Base-by-base conservation (phyloP, 2,329 filamentous ascomycete genomes). In the Trichophaea hybrida region DNA sequence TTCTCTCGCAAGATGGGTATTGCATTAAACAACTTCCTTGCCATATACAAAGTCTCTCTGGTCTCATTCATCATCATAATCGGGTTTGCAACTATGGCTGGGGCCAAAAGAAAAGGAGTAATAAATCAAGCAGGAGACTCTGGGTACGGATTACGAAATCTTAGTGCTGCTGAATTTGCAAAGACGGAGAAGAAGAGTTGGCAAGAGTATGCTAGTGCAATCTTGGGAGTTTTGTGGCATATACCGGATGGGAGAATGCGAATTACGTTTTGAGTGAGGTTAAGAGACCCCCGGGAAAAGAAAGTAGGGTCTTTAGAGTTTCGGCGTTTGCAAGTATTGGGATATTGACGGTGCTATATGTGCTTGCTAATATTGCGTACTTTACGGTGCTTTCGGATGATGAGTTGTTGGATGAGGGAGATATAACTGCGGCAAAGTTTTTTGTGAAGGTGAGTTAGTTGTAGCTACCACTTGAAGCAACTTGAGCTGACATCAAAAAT, bases 221-320 rank as follows among this genome's bases (percentile, higher is more conserved):
- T 71, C 52, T 65, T 70, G 51, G 68, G 71, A 40, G 69, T 74
- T 7, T 65, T 73, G 13, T 74, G 72, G 63, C 70, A 10, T 74
- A 71, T 53, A 69, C 70, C 57, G 72, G 72, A 6, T 74, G 72
- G 72, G 72, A 74, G 60, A 73, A 73, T 57, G 71, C 72, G 24
- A 73, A 73, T 38, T 74, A 73, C 62, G 71, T 74, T 35, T 59
- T 72, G 34, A 70, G 69, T 0, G 71, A 73, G 59, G 70, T 72
- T 7, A 63, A 54, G 35, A 59, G 62, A 7, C 62, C 62, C 17
- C 58, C 43, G 8, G 46, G 67, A 13, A 59, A 71, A 61, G 64
- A 69, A 48, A 67, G 69, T 3, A 69, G 63, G 44, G 69, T 70
- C 35, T 64, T 73, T 48, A 69, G 69, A 40, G 69, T 61, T 35